Evolutionary conservation across 371 early-diverging fungal species (phyloP), one percentile per base, ranked within the genome.

Genomic region (Apophysomyces variabilis): DNA sequence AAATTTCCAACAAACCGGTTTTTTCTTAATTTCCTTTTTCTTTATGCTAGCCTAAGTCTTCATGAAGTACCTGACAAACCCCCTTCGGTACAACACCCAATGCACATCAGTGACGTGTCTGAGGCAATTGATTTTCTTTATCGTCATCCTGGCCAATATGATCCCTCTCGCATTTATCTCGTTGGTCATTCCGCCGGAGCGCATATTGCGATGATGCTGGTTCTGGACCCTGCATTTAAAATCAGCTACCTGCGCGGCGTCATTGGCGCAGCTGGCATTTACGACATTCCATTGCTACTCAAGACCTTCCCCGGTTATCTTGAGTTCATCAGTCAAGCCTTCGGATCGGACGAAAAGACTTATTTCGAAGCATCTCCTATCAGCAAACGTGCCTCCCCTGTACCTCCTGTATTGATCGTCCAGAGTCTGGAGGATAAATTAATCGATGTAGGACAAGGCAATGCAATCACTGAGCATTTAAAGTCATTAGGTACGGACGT

Each of bases 171-270:
- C 5, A 75, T 92, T 4, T 86, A 79, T 61, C 73, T 95, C 2
- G 75, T 87, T 1, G 96, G 96, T 1, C 95, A 95, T 67, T 92
- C 93, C n/a, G 92, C 90, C 0, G 96, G 95, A 35, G 94, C 89
- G 1, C 93, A 92, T 39, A 77, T 94, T 45, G 79, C 86, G 0
- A 74, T 79, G 5, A 80, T 90, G 60, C 71, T 93, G 57, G 72
- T 84, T 11, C 76, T 94, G 16, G 72, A 82, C 14, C 84, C 83
- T n/a, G 26, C 63, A 32, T 50, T 50, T 26, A 50, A 50, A 50
- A 7, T 11, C 18, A 21, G 21, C 11, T 83, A 69, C 46, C 38
- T 73, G 7, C 58, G 61, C 4, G 85, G 79, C 5, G 72, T 92
- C 21, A 37, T 93, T 38, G 92, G 92, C 5, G 85, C 92, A 0